Conservation (phyloP, 1,284 basidiomycete genomes). For the Stygiomarasmius scandens region DNA sequence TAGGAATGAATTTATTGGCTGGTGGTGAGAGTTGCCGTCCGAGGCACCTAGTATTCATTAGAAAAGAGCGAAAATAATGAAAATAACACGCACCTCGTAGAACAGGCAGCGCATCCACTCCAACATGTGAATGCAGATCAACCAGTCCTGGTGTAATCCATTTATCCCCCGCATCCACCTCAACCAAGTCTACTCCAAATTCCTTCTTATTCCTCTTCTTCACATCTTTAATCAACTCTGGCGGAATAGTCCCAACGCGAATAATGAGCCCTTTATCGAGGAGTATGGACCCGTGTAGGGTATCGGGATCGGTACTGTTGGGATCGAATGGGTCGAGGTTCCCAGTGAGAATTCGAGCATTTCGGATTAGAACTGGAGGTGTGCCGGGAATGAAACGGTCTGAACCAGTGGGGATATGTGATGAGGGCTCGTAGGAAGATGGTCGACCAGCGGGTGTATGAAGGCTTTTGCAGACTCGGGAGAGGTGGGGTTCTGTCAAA, state of each 20-base stretch:
- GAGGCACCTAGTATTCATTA: conserved; percentile 37
- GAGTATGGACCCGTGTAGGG: conserved; percentile 55
- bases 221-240: conserved; percentile 22
- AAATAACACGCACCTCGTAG: conserved; percentile 30
- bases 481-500: too few species aligned
- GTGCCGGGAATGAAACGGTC: conserved; percentile 46
- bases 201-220: conserved; percentile 31
- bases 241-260: conserved; percentile 46
- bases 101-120: conserved; percentile 49
- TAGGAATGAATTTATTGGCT: conserved; percentile 60
- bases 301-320: conserved; percentile 46
- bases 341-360: conserved; percentile 47
- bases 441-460: background rate
- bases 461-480: background rate
- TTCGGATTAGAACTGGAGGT: conserved; percentile 49
- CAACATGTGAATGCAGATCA: conserved; percentile 79
- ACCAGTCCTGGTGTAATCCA: conserved; percentile 66
- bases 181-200: conserved; percentile 26
- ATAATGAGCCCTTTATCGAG: conserved; percentile 58
- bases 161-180: conserved; percentile 46
- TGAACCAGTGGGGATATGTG: background rate
- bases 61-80: conserved; percentile 35
- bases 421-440: background rate
- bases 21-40: conserved; percentile 57
- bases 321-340: conserved; percentile 16